A percentile compares a stretch with the other conserved stretches of the same genome.
phyloP scores from a whole-genome alignment of 2,329 filamentous ascomycete species.

The Sporothrix globosa region DNA sequence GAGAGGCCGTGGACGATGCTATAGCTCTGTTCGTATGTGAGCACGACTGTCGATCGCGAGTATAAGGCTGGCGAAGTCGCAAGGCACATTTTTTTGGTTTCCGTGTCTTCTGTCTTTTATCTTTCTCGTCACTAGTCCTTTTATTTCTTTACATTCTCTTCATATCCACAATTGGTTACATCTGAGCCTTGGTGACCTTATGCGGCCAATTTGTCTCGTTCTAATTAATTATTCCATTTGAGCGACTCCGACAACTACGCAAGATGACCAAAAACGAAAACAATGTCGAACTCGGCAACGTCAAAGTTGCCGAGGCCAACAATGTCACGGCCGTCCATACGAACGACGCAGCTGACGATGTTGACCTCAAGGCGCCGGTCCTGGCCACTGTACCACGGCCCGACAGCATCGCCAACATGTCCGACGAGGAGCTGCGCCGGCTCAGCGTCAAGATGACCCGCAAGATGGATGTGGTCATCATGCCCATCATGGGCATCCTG shows the following conservation, averaged over 20 bases:
- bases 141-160: not conserved
- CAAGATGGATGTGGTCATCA: slow-evolving; percentile 35
- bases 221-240: not conserved
- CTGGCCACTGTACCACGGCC: not conserved
- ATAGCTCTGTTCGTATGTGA: not conserved
- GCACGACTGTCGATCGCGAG: not conserved
- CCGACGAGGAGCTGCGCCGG: slow-evolving; percentile 12
- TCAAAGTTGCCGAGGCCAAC: not conserved
- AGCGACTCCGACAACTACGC: not conserved
- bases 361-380: not conserved
- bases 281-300: not conserved
- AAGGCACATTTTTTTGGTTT: not conserved
- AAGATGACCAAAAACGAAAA: not conserved
- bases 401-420: slow-evolving; percentile 13
- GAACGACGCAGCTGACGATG: not conserved
- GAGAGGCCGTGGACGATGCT: not conserved
- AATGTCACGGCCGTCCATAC: not conserved
- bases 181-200: not conserved
- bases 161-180: not conserved
- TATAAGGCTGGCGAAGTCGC: slow-evolving; percentile 15
- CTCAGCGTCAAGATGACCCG: slow-evolving; percentile 31
- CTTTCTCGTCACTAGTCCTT: not conserved
- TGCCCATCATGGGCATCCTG: slow-evolving; percentile 31
- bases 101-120: not conserved
- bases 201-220: not conserved